Base-by-base conservation (phyloP, 495 filamentous ascomycete species). In the Penicillium paradoxum region DNA sequence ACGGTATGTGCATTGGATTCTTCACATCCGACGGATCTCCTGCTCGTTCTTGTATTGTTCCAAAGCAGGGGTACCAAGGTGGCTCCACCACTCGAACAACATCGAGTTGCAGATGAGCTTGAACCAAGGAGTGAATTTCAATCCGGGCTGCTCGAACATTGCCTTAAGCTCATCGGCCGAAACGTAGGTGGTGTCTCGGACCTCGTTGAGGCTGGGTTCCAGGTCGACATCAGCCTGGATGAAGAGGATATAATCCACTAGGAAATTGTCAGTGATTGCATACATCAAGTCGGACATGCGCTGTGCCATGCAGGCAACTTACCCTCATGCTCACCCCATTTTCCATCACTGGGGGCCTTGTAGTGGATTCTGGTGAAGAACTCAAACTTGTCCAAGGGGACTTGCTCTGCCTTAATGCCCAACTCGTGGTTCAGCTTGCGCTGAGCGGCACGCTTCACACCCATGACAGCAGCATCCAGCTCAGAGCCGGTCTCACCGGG, bases 271-370 rank as follows among this genome's bases (percentile, higher is more conserved):
- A 62, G 60, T 48, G 24, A 27, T 7, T 15, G 8, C 3, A 19
- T 57, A n/a, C 30, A 24, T n/a, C n/a, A 29, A 19, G 8, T 19
- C 8, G 18, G 4, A 21, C 18, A 11, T 21, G 29, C 6, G 46
- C 17, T 7, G 10, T 19, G 22, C 4, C 10, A 30, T 29, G 17
- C 42, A 44, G 38, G 24, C 19, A 14, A 72, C 87, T 76, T 76
- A 97, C 91, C 90, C 75, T 99, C 93, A 64, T 99, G 93, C 74
- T 99, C 93, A 49, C 93, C 93, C 93, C 93, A 99, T 73, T 93
- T 89, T 19, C 95, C 95, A 69, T 98, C 84, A 70, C 92, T 96
- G 3, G 95, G 89, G 17, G 93, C 92, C 77, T 90, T 91, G 78
- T 99, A 99, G 70, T 99, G 95, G 64, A 99, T 97, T 61, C 93